Conservation (phyloP, 106 monocot genomes). For the Triglochin maritima region DNA sequence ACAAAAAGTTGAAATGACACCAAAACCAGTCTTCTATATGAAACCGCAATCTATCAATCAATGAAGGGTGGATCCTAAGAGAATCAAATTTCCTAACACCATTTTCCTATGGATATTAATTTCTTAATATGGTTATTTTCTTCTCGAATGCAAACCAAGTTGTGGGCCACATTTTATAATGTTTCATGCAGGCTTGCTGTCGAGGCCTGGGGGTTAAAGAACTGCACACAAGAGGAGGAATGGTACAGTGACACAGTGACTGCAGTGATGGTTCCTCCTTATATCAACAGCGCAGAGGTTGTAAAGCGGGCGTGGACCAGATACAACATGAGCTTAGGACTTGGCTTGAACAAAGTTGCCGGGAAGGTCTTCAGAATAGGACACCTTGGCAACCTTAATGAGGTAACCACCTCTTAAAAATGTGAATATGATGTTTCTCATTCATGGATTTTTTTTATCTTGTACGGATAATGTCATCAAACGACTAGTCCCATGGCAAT, state of each 20-base stretch:
- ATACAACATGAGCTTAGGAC: conserved; percentile 84
- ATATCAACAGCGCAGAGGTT: conserved; percentile 70
- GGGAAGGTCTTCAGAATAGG: conserved; percentile 95
- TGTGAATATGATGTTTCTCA: too few relatives aligned
- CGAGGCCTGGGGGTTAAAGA: conserved; percentile 96
- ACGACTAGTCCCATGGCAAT: too few relatives aligned
- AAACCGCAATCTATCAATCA: too few relatives aligned
- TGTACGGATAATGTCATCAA: too few relatives aligned
- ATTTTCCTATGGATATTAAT: too few relatives aligned
- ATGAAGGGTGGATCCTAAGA: too few relatives aligned
- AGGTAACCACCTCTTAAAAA: conserved; percentile 27
- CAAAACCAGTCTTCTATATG: too few relatives aligned
- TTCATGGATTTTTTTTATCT: too few relatives aligned
- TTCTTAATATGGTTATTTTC: not conserved
- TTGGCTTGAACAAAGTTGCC: conserved; percentile 84
- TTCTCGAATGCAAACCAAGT: not conserved
- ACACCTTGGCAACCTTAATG: conserved; percentile 82
- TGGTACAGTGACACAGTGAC: conserved; percentile 88
- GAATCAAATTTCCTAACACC: too few relatives aligned
- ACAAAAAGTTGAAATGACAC: too few relatives aligned
- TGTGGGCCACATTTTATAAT: too few relatives aligned
- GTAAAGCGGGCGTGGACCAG: conserved; percentile 79
- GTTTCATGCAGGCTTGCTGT: conserved; percentile 50
- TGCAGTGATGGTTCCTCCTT: conserved; percentile 66
- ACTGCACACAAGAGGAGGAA: conserved; percentile 85